Base-by-base conservation (phyloP, 768 basidiomycete genomes). In the Lactifluus volemus region DNA sequence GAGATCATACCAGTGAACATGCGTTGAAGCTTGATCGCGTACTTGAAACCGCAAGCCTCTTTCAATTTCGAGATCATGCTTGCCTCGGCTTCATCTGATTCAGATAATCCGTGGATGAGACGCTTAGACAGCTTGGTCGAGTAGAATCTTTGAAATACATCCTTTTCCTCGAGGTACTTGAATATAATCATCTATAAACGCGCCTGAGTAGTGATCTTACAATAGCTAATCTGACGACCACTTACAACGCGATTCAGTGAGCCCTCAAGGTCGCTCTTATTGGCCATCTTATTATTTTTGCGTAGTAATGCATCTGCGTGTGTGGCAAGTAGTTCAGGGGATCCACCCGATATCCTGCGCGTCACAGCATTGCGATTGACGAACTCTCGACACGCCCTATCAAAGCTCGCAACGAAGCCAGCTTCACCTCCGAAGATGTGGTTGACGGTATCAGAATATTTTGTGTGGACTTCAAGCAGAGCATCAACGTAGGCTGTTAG, bases 61-160 rank as follows among this genome's bases (percentile, higher is more conserved):
- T 96, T 98, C 68, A 99, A 74, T 74, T 97, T 98, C 53, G 92
- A 88, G 67, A 98, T 97, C 96, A 99, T 99, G 73, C 88, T 94
- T 25, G 91, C 87, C 72, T 99, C 96, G 53, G 88, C 89, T 73
- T 99, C 96, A 67, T 98, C 95, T 2, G 95, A 98, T 7, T 92
- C 91, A 11, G 93, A 98, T 3, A 89, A 84, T 11, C 84, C 84
- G 66, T 91, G 86, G 67, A 99, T 92, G 29, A 99, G 84, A 63
- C 96, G 92, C 70, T 90, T 91, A 38, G 91, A 91, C 25, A 98
- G 75, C 73, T 92, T 95, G 64, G 92, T 96, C 15, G 88, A 89
- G 76, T 99, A 98, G 80, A 96, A 98, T 15, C 89, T 89, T 70
- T 96, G 94, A 84, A 98, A 99, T 11, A 98, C 92, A 66, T 99